Percentiles rank a stretch among this genome's conserved stretches.
Conservation (phyloP, 2,329 filamentous ascomycete species). For the Colletotrichum coccodes region DNA sequence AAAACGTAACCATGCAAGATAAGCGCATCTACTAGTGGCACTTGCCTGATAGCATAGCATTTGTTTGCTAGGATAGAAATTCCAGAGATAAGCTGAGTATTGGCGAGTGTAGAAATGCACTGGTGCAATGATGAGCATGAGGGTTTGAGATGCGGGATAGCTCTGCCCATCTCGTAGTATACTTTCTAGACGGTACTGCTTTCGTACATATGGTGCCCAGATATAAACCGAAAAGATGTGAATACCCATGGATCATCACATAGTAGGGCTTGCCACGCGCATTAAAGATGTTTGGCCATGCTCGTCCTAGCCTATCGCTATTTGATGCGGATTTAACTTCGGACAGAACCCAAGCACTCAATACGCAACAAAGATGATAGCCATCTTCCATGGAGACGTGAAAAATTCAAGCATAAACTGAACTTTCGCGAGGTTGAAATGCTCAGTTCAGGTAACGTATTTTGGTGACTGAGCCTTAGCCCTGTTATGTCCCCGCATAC, state of each 20-base stretch:
- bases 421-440: too few relatives aligned
- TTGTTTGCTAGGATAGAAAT: neutral
- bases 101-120: slow-evolving; percentile 7
- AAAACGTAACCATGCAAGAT: slow-evolving; percentile 12
- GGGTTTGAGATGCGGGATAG: neutral
- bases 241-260: neutral
- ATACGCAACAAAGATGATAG: neutral
- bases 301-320: neutral
- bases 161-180: slow-evolving; percentile 16
- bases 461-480: neutral
- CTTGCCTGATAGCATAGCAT: neutral
- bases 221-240: neutral
- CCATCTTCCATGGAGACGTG: neutral
- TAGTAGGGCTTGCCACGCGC: neutral
- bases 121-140: neutral
- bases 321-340: neutral
- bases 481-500: slow-evolving; percentile 9
- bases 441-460: too few relatives aligned
- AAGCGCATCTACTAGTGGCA: slow-evolving; percentile 16
- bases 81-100: neutral
- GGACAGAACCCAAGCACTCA: neutral
- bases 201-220: neutral
- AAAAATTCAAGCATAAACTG: neutral
- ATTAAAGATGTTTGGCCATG: too few relatives aligned
- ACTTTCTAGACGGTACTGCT: neutral